phyloP scores from a whole-genome alignment of 139 green algal species.

The Chlamydomonas sphaeroides region DNA sequence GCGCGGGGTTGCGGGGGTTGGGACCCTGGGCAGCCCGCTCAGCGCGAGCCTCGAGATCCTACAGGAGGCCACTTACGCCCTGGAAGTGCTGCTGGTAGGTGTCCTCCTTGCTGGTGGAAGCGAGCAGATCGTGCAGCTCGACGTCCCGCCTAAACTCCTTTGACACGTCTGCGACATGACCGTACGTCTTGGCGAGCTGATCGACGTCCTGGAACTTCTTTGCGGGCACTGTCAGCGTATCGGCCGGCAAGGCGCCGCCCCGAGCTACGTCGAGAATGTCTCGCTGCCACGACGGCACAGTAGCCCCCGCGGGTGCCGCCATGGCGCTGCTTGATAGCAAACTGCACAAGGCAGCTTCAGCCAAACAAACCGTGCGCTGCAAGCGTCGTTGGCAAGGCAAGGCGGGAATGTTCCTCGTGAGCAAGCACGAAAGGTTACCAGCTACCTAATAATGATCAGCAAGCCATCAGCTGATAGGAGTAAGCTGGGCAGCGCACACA shows the following conservation, averaged over 20 bases:
- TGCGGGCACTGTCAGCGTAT: neutral
- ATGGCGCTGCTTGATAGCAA: too few species aligned
- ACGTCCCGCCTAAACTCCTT: conserved; percentile 60
- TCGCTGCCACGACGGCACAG: conserved; percentile 30
- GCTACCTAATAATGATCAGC: too few species aligned
- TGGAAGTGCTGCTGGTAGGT: conserved; percentile 74
- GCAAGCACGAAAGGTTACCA: too few species aligned
- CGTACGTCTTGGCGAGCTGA: conserved; percentile 19
- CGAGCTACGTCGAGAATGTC: neutral
- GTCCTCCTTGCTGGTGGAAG: conserved; percentile 68
- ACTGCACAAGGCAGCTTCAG: too few species aligned
- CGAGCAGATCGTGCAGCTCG: conserved; percentile 78
- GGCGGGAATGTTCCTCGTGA: too few species aligned
- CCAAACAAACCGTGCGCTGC: too few species aligned
- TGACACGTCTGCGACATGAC: conserved; percentile 33
- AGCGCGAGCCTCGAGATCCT: too few species aligned
- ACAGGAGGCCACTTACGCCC: conserved; percentile 60
- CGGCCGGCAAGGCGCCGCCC: conserved; percentile 21
- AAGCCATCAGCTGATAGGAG: too few species aligned
- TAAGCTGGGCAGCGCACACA: too few species aligned
- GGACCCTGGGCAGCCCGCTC: neutral
- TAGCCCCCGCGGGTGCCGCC: too few species aligned
- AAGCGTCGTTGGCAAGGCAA: too few species aligned
- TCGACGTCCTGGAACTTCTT: conserved; percentile 32
- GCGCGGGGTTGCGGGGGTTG: neutral